Percentiles rank a stretch among this genome's conserved stretches.
These are phyloP conservation scores for Cytospora chrysosperma DNA, from an alignment of 2,329 filamentous ascomycete genomes.

Conservation along the genomic window DNA sequence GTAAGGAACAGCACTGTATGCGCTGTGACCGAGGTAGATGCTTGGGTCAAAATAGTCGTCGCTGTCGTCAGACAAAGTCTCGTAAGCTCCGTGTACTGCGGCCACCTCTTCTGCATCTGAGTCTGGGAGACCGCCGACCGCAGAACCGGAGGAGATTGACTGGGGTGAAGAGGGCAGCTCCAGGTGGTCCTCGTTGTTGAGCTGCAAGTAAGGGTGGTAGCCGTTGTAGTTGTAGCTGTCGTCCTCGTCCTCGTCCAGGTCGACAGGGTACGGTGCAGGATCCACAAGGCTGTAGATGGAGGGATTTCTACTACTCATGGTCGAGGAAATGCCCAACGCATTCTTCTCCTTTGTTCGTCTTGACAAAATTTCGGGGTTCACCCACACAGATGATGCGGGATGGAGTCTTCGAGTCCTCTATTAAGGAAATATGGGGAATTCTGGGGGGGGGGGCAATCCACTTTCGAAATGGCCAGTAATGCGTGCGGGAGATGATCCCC, in stretches of 20 bases:
- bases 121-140: not conserved
- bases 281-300: not conserved
- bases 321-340: not conserved
- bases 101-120: not conserved
- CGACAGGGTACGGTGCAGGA: not conserved
- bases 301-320: slow-evolving; percentile 5
- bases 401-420: not conserved
- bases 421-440: not conserved
- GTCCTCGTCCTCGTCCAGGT: not conserved
- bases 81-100: not conserved
- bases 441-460: not conserved
- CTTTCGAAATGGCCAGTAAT: not conserved
- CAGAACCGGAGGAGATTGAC: not conserved
- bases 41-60: not conserved
- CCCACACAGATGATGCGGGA: not conserved
- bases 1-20: not conserved
- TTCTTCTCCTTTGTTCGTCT: not conserved
- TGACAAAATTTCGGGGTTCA: not conserved
- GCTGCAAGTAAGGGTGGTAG: slow-evolving; percentile 4
- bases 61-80: not conserved
- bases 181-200: not conserved
- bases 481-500: not conserved
- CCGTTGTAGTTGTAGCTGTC: not conserved
- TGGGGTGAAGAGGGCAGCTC: not conserved
- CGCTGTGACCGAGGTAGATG: not conserved